Percentiles rank a stretch among this genome's conserved stretches.
Conservation (phyloP, 1,284 basidiomycete genomes). For the Ustilago hordei region DNA sequence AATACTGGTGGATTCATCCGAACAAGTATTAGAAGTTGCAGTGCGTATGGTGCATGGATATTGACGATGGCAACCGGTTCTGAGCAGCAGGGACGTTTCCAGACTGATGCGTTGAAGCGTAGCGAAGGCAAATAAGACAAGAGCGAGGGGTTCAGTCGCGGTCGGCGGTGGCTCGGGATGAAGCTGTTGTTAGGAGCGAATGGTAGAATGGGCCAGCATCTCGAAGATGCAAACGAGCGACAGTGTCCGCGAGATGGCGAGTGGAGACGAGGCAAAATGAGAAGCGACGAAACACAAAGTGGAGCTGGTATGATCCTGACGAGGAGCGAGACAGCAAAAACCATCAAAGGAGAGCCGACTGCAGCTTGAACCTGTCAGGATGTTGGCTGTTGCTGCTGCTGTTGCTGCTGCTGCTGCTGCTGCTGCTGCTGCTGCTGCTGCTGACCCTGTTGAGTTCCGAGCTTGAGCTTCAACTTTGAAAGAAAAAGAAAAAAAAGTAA, state of each 20-base stretch:
- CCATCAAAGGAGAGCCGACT: neutral
- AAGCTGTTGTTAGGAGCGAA: neutral
- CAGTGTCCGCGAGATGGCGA: neutral
- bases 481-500: neutral
- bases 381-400: neutral
- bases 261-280: neutral
- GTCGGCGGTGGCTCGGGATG: neutral
- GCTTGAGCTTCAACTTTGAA: slow-evolving; percentile 1
- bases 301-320: neutral
- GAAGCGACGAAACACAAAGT: neutral
- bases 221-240: neutral
- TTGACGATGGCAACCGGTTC: neutral
- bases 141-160: neutral
- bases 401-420: slow-evolving; percentile 1
- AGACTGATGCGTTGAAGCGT: neutral
- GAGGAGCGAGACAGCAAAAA: neutral
- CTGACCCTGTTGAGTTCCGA: neutral
- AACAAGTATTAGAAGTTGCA: neutral
- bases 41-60: neutral
- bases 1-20: slow-evolving; percentile 4
- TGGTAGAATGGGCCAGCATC: neutral
- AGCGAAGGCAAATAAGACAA: neutral
- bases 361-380: neutral
- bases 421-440: slow-evolving; percentile 1
- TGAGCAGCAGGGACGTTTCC: neutral